Evolutionary conservation across 2,329 filamentous ascomycete genomes (phyloP).

Genomic region (Nothophaeocryptopus gaeumannii): DNA sequence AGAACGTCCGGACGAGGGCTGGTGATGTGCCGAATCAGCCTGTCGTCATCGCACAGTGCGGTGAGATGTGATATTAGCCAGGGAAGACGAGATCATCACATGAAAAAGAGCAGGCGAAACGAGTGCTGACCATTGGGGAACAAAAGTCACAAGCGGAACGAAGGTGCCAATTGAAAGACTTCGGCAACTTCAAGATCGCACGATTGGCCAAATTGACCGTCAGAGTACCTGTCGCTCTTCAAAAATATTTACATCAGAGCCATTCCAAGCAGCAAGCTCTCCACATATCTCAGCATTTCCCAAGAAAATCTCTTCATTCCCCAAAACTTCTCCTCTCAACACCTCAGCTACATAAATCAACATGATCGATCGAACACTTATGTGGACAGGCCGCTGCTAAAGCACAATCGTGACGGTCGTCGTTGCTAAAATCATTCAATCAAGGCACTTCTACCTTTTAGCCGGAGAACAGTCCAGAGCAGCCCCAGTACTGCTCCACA

Average conservation of each 20-base stretch:
- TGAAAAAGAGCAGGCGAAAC: background rate
- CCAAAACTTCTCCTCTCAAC: too few species aligned
- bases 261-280: too few species aligned
- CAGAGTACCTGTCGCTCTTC: too few species aligned
- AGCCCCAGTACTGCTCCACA: constrained; percentile 82
- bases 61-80: constrained; percentile 69
- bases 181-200: too few species aligned
- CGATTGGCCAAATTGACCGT: too few species aligned
- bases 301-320: too few species aligned
- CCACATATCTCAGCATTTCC: too few species aligned
- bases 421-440: constrained; percentile 4
- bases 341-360: background rate
- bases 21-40: constrained; percentile 83
- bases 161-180: too few species aligned
- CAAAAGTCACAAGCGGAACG: too few species aligned
- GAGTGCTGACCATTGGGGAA: background rate
- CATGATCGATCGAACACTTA: background rate
- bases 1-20: constrained; percentile 78
- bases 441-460: background rate
- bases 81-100: background rate
- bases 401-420: background rate
- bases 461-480: constrained; percentile 43
- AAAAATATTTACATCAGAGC: too few species aligned
- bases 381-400: too few species aligned
- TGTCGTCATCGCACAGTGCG: constrained; percentile 79